phyloP scores from a whole-genome alignment of 805 yeast species.

The Suhomyces kilbournensis region DNA sequence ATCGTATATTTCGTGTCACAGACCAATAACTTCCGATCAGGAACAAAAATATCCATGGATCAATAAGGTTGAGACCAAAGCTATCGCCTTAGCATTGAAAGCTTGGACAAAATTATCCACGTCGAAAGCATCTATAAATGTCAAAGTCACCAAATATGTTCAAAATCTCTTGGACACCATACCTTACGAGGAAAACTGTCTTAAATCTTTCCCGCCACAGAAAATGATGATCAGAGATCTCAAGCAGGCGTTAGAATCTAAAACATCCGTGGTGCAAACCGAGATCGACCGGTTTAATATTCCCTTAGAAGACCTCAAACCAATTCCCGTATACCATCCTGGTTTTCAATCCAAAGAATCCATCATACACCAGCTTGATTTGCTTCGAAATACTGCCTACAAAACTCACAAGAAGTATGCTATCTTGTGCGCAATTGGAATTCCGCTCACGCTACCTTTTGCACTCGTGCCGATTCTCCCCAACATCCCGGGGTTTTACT shows the following conservation, averaged over 20 bases:
- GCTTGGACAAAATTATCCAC: slow-evolving; percentile 62
- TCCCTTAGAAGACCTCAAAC: slow-evolving; percentile 29
- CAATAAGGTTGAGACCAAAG: slow-evolving; percentile 44
- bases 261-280: slow-evolving; percentile 19
- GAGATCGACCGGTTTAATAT: slow-evolving; percentile 26
- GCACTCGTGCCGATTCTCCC: slow-evolving; percentile 85
- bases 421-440: slow-evolving; percentile 49
- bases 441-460: slow-evolving; percentile 80
- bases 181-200: slow-evolving; percentile 77
- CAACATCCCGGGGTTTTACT: slow-evolving; percentile 86
- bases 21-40: slow-evolving; percentile 27
- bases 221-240: slow-evolving; percentile 52
- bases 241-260: slow-evolving; percentile 15
- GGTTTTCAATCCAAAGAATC: slow-evolving; percentile 28
- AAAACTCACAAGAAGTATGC: slow-evolving; percentile 56
- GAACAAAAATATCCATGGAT: slow-evolving; percentile 25
- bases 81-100: slow-evolving; percentile 48
- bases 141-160: slow-evolving; percentile 53
- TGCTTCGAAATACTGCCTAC: slow-evolving; percentile 43
- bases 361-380: slow-evolving; percentile 38
- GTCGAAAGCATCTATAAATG: slow-evolving; percentile 57
- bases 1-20: slow-evolving; percentile 66
- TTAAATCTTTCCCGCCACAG: slow-evolving; percentile 73
- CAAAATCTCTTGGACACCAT: slow-evolving; percentile 55
- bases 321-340: slow-evolving; percentile 42